Evolutionary conservation across 192 early-diverging fungal genomes (phyloP), one percentile per base, ranked within the genome.

Genomic region (Rhizoclosmatium sp.): DNA sequence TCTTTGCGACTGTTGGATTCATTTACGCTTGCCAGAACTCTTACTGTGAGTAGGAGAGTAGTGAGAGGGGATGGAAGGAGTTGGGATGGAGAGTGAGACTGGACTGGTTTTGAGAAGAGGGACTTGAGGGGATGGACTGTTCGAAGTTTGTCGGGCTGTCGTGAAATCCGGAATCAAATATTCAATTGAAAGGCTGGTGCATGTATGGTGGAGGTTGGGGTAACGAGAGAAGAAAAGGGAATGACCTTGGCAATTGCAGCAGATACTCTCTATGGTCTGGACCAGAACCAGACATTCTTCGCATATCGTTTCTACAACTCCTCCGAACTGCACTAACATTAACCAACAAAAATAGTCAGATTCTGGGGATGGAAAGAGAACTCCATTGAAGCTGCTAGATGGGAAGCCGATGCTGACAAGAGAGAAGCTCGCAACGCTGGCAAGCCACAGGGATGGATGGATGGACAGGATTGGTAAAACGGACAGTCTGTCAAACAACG

Each of bases 281-380:
- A 31, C 31, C 31, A 31, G 31, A 31, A 31, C 31, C 31, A 31
- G 31, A 31, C 31, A 31, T 31, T 31, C 31, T 31, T 31, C 31
- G 31, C 31, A 31, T 31, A 31, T 31, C 31, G 31, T 31, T 31
- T 0, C 31, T 31, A 31, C 31, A 31, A 31, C 31, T 31, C 31
- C 31, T 31, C 31, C 31, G 31, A 31, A 31, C 31, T 0, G 31
- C 0, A 74, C 44, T 12, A 10, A 58, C 47, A 69, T 16, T 78
- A 62, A 62, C 73, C 54, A n/a, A 76, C 61, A 9, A 68, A 59
- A 65, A 47, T 80, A 94, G 92, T 92, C 58, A 91, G 97, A 79
- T 99, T 99, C 88, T 96, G 92, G 92, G 97, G 97, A 44, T 93
- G 92, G 87, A 84, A 82, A 39, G 97, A 99, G 83, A 99, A 99